phyloP scores from a whole-genome alignment of 108 stramenopile genomes.

The Skeletonema tropicum region DNA sequence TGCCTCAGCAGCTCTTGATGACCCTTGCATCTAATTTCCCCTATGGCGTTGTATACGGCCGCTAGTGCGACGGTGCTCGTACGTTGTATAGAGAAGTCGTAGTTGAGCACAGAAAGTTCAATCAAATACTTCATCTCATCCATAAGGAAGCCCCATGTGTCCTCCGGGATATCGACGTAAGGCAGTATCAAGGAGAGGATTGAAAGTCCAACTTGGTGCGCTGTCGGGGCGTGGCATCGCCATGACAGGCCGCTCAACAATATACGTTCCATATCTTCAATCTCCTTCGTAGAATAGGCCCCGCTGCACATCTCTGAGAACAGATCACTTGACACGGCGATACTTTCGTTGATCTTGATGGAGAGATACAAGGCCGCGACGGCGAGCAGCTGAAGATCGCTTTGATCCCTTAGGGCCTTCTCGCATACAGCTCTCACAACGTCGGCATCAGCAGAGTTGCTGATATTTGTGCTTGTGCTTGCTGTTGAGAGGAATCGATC shows the following conservation, averaged over 20 bases:
- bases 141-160: too few relatives aligned
- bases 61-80: conserved; percentile 49
- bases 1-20: too few relatives aligned
- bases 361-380: too few relatives aligned
- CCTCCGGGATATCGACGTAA: neutral
- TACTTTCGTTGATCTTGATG: conserved; percentile 49
- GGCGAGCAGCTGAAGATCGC: too few relatives aligned
- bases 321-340: conserved; percentile 64
- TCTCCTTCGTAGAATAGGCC: conserved; percentile 52
- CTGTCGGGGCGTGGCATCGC: conserved; percentile 62
- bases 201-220: neutral
- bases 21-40: neutral
- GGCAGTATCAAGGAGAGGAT: too few relatives aligned
- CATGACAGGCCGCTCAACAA: conserved; percentile 60
- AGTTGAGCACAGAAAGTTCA: conserved; percentile 42
- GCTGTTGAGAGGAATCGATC: too few relatives aligned
- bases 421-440: too few relatives aligned
- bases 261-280: conserved; percentile 2
- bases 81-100: conserved; percentile 24
- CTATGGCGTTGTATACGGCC: conserved; percentile 48
- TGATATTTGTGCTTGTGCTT: too few relatives aligned
- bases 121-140: conserved; percentile 34
- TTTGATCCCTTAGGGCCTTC: too few relatives aligned
- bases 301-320: conserved; percentile 61
- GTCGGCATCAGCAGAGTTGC: too few relatives aligned